Percentiles rank a stretch among this genome's conserved stretches.
Conservation (phyloP, 2,329 filamentous ascomycete species). For the Teratosphaeria viscida region DNA sequence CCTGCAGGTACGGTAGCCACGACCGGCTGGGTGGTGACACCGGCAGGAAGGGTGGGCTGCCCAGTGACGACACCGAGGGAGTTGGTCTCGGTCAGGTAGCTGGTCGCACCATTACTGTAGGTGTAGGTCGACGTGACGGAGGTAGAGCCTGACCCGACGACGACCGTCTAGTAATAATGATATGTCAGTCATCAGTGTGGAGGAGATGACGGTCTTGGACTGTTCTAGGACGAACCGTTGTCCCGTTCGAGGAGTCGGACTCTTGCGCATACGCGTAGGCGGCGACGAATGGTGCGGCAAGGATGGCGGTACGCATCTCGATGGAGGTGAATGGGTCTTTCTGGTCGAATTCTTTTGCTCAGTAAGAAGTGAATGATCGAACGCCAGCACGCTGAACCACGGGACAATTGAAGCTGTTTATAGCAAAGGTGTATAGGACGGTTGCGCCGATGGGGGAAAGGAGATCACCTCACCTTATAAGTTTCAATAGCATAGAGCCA, state of each 20-base stretch:
- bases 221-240: not conserved
- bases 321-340: not conserved
- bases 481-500: not conserved
- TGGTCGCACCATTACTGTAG: conserved; percentile 35
- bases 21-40: conserved; percentile 27
- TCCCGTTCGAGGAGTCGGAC: not conserved
- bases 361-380: not conserved
- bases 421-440: not conserved
- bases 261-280: conserved; percentile 30
- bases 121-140: conserved; percentile 14
- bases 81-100: conserved; percentile 39
- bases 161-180: conserved; percentile 4
- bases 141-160: conserved; percentile 6
- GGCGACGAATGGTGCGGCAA: conserved; percentile 33
- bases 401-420: not conserved
- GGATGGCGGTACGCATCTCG: conserved; percentile 38
- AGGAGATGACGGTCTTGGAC: not conserved
- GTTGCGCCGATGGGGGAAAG: not conserved
- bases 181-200: conserved; percentile 2
- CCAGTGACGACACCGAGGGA: conserved; percentile 41
- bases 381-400: not conserved
- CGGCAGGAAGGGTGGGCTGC: conserved; percentile 30
- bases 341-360: not conserved
- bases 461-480: not conserved
- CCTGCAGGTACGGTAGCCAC: conserved; percentile 35